Evolutionary conservation across 2,329 filamentous ascomycete species (phyloP).

Genomic region (Calycina herbarum): DNA sequence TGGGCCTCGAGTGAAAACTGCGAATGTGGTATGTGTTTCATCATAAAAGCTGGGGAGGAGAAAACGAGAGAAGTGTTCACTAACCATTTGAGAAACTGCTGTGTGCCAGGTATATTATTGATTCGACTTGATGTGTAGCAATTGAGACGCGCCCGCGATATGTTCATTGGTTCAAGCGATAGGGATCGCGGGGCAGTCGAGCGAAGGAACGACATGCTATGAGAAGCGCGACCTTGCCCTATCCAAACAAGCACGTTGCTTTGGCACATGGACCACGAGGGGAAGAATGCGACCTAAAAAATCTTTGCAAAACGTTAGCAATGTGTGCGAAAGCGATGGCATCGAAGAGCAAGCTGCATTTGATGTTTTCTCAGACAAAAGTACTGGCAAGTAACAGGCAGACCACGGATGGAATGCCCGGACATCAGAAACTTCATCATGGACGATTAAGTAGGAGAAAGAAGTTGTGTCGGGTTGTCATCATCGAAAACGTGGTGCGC

Average conservation of each 20-base stretch:
- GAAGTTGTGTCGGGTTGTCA: slow-evolving; percentile 69
- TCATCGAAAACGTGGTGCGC: slow-evolving; percentile 53
- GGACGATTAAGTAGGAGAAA: slow-evolving; percentile 88
- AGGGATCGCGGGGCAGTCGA: background rate
- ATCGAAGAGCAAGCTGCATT: slow-evolving; percentile 25
- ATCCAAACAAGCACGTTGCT: background rate
- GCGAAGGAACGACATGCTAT: background rate
- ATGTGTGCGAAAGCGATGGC: slow-evolving; percentile 16
- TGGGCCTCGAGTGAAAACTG: slow-evolving; percentile 83
- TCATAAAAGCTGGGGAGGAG: slow-evolving; percentile 50
- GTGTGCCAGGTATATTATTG: background rate
- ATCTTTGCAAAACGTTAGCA: slow-evolving; percentile 27
- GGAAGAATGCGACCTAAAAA: slow-evolving; percentile 17
- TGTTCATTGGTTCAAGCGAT: background rate
- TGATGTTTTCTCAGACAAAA: slow-evolving; percentile 63
- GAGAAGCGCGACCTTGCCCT: background rate
- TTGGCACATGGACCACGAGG: slow-evolving; percentile 1
- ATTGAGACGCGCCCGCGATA: background rate
- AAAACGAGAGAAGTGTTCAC: slow-evolving; percentile 17
- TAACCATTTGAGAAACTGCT: slow-evolving; percentile 19
- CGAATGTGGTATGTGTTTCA: slow-evolving; percentile 79
- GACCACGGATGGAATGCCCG: slow-evolving; percentile 59
- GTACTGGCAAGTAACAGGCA: slow-evolving; percentile 93
- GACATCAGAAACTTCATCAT: slow-evolving; percentile 73
- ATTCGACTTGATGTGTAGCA: slow-evolving; percentile 4